Evolutionary conservation across 306 rosid species (phyloP), one percentile per base, ranked within the genome.

Genomic region (apple (Malus domestica)): DNA sequence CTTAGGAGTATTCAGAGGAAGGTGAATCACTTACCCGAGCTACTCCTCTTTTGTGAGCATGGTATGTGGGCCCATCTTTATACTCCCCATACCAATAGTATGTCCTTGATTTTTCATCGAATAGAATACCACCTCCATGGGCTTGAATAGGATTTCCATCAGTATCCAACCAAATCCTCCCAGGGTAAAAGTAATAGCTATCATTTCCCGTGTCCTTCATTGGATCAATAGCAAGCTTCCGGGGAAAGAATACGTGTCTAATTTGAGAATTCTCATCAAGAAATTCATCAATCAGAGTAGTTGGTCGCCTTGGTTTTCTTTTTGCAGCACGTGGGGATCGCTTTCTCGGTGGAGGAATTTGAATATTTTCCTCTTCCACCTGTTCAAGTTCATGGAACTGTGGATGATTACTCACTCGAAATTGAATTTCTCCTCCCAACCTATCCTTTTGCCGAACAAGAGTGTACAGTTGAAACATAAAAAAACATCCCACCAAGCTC

Each of bases 61-160:
- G 97, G 82, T 90, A 96, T 67, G 99, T 93, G 27, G 93, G 90
- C 19, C 99, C 99, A 54, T 90, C 98, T 88, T 96, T 96, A 73
- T 88, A 96, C 84, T 96, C 99, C 68, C 99, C 99, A 63, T 96
- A 96, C 99, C 99, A 96, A 81, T 96, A 96, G 86, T 90, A 93
- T 46, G 91, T 89, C 85, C 78, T 86, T n/a, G 93, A 86, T 29
- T 35, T 79, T 80, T 87, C 81, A 80, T 92, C 96, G 72, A 79
- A 87, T 14, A 96, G 78, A 80, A 96, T 83, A 74, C 98, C 99
- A 59, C 99, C 99, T 81, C 99, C 99, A 80, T 92, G 99, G 63
- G 98, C 98, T 86, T 96, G 98, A 76, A 92, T 92, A 40, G 98
- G 97, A 85, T 89, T 87, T 55, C 96, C 94, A 58, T 96, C 93